Evolutionary conservation across 345 rosid species (phyloP).

Genomic region (Sisymbrium irio): DNA sequence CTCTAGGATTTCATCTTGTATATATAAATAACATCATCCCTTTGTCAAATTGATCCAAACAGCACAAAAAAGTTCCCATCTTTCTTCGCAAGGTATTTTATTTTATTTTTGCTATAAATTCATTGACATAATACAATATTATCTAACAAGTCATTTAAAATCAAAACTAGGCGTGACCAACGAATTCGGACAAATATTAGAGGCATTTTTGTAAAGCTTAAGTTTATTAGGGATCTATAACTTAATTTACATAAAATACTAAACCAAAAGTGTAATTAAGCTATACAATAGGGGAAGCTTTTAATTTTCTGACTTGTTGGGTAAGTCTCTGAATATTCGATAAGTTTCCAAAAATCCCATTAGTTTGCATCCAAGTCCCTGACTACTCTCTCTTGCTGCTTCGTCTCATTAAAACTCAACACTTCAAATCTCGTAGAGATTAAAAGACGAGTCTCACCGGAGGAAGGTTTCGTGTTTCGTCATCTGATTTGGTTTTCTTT

Average conservation of each 20-base stretch:
- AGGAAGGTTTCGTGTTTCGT: not conserved
- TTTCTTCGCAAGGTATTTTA: not conserved
- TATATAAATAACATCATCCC: not conserved
- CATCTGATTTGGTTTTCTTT: constrained; percentile 10
- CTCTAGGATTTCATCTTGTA: not conserved
- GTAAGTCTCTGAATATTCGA: constrained; percentile 36
- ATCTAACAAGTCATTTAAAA: not conserved
- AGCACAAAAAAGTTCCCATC: not conserved
- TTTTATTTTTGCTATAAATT: not conserved
- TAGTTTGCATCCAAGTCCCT: constrained; percentile 26
- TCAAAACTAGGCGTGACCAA: not conserved
- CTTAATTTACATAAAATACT: not conserved
- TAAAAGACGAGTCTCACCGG: not conserved
- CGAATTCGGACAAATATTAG: not conserved
- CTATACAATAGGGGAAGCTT: constrained; percentile 2
- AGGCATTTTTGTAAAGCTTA: not conserved
- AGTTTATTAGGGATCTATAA: not conserved
- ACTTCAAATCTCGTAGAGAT: constrained; percentile 15
- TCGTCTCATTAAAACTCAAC: constrained; percentile 10
- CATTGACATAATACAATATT: not conserved
- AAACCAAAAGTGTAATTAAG: not conserved
- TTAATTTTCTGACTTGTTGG: constrained; percentile 35
- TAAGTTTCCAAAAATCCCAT: not conserved
- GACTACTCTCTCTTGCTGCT: not conserved
- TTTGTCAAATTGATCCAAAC: not conserved